Base-by-base conservation (phyloP, 2,329 filamentous ascomycete genomes). In the Aspergillus phoenicis region DNA sequence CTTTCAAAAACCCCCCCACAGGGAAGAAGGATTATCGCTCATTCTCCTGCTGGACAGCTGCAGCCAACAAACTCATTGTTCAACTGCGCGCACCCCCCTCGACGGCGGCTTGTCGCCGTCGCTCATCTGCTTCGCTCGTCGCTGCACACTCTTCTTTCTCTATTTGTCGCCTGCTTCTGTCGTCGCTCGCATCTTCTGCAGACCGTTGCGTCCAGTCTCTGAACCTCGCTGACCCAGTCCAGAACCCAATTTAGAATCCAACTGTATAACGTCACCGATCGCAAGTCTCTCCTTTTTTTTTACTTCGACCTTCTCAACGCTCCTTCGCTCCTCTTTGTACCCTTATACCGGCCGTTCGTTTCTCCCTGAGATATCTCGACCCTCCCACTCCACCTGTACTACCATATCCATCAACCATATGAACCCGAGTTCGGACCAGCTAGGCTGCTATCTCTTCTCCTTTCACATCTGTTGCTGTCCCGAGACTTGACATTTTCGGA, bases 51-150 rank as follows among this genome's bases (percentile, higher is more conserved):
- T 65, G 66, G 63, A 60, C 61, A 60, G 63, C 69, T 70, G 68
- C 71, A 70, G 69, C 58, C 61, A 68, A 73, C 71, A 73, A 74
- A 66, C 66, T 59, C 69, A 73, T 73, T 73, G 71, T 73, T 68
- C 56, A 54, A 63, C 51, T 65, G 59, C 54, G 66, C 63, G 59
- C 63, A 36, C 33, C 33, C 33, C 11, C 61, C 58, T 41, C 48
- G 51, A 48, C 60, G 56, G 52, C 62, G 59, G 62, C 61, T 61
- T 52, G 49, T 62, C 55, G 47, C 64, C 62, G 39, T 43, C n/a
- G 63, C 62, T 61, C 30, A 48, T 57, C 57, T 47, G 58, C 36
- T 39, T 58, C 60, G 47, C 49, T 61, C 53, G 57, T 62, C 63
- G 60, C 67, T 63, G 59, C 64, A 62, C 65, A 15, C 33, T 36